A percentile compares a stretch with the other conserved stretches of the same genome.
phyloP scores from a whole-genome alignment of 2,329 filamentous ascomycete genomes.

The Hymenoscyphus repandus region DNA sequence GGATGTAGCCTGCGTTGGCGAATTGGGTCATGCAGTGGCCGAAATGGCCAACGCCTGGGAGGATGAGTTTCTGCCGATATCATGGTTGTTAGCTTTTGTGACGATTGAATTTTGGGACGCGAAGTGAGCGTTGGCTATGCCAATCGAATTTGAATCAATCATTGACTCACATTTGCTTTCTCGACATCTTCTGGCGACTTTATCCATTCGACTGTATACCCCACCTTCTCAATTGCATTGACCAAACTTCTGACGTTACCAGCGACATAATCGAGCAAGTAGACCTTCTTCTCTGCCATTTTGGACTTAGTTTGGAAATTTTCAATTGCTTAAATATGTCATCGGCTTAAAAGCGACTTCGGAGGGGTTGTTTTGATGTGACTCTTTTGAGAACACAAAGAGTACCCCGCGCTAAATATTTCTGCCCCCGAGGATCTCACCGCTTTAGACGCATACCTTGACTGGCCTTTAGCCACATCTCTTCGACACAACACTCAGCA shows the following conservation, averaged over 20 bases:
- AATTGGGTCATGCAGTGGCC: conserved; percentile 91
- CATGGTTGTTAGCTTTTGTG: conserved; percentile 6
- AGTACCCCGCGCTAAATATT: too few species aligned
- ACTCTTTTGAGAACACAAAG: too few species aligned
- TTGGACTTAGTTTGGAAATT: not conserved
- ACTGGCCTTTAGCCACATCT: too few species aligned
- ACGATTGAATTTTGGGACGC: too few species aligned
- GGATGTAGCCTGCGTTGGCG: conserved; percentile 72
- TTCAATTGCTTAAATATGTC: too few species aligned
- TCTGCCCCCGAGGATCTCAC: too few species aligned
- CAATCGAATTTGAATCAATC: too few species aligned
- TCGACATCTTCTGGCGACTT: conserved; percentile 76
- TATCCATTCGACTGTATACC: conserved; percentile 91
- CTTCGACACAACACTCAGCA: too few species aligned
- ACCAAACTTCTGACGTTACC: conserved; percentile 94
- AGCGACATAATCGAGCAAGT: conserved; percentile 83
- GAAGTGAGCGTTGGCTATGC: too few species aligned
- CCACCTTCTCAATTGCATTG: conserved; percentile 95
- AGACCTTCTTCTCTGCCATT: conserved; percentile 59
- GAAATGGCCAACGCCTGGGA: conserved; percentile 96
- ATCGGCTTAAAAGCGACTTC: too few species aligned
- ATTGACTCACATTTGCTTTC: conserved; percentile 67
- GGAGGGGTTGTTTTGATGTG: not conserved
- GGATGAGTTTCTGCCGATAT: conserved; percentile 70
- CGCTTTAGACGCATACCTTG: too few species aligned